phyloP scores from a whole-genome alignment of 306 rosid genomes.

The Senna tora region DNA sequence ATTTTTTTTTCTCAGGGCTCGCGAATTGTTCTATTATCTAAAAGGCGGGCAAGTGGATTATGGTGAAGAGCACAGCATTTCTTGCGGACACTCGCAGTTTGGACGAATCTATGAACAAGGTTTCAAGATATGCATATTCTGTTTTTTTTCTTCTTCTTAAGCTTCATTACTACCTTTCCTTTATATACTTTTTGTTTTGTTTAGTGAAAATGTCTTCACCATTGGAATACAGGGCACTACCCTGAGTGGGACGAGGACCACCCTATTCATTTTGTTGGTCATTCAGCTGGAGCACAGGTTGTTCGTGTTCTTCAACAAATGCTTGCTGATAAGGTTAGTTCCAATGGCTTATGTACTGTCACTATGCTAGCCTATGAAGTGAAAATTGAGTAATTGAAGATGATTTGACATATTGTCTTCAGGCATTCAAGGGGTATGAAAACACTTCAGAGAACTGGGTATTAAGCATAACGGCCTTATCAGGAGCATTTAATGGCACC shows the following conservation, averaged over 20 bases:
- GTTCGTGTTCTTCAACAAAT: conserved; percentile 93
- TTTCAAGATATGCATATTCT: conserved; percentile 37
- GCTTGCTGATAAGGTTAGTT: conserved; percentile 91
- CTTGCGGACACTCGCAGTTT: conserved; percentile 82
- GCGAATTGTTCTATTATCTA: conserved; percentile 92
- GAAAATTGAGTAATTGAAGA: not conserved
- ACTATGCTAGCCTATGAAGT: not conserved
- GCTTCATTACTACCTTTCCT: not conserved
- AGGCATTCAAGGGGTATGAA: conserved; percentile 87
- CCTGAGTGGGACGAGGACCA: conserved; percentile 98
- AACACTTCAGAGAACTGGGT: conserved; percentile 86
- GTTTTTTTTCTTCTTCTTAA: not conserved
- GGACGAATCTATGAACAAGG: conserved; percentile 85
- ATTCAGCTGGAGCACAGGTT: conserved; percentile 97
- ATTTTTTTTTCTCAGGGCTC: conserved; percentile 60
- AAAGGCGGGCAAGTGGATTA: conserved; percentile 97
- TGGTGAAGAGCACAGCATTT: conserved; percentile 91
- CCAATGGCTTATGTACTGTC: conserved; percentile 9
- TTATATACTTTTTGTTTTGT: not conserved
- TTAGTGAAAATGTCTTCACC: conserved; percentile 14
- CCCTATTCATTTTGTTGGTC: conserved; percentile 95
- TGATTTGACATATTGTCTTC: conserved; percentile 29
- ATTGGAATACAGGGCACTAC: conserved; percentile 72
- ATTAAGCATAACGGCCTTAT: conserved; percentile 75
- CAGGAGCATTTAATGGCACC: conserved; percentile 98